Evolutionary conservation across 192 early-diverging fungal species (phyloP).

Genomic region (Backusella australiensis): DNA sequence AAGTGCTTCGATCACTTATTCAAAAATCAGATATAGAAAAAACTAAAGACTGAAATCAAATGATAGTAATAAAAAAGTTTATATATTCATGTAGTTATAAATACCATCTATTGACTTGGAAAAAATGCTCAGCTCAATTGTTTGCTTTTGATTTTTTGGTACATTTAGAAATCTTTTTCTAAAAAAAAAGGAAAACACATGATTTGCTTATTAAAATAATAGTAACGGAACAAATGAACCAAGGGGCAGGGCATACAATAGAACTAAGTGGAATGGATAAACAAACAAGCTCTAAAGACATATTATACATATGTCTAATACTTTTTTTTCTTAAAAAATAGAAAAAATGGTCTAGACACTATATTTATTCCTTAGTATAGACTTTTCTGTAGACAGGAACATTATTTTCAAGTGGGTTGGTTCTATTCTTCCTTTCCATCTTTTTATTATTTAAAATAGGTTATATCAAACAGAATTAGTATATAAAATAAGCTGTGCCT

Average conservation of each 20-base stretch:
- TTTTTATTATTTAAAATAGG: background rate
- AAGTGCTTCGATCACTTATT: constrained; percentile 25
- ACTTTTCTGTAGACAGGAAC: background rate
- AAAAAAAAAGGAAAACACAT: background rate
- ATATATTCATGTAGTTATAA: background rate
- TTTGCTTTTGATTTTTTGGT: background rate
- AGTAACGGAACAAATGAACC: background rate
- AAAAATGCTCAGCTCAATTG: background rate
- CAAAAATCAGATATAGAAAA: constrained; percentile 13
- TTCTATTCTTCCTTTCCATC: background rate
- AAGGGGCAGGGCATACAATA: background rate
- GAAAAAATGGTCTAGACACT: background rate
- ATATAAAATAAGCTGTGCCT: background rate
- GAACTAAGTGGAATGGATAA: background rate
- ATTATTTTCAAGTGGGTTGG: background rate
- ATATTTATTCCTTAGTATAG: background rate
- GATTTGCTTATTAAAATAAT: background rate
- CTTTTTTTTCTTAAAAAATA: no score
- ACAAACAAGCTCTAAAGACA: background rate
- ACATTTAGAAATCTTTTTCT: background rate
- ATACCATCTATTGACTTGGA: background rate
- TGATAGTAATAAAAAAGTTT: background rate
- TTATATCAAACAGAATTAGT: background rate
- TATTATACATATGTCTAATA: background rate
- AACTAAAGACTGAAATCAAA: background rate